These are phyloP conservation scores for Ophiostoma himal-ulmi DNA, from an alignment of 2,329 filamentous ascomycete genomes.

Conservation along the genomic window DNA sequence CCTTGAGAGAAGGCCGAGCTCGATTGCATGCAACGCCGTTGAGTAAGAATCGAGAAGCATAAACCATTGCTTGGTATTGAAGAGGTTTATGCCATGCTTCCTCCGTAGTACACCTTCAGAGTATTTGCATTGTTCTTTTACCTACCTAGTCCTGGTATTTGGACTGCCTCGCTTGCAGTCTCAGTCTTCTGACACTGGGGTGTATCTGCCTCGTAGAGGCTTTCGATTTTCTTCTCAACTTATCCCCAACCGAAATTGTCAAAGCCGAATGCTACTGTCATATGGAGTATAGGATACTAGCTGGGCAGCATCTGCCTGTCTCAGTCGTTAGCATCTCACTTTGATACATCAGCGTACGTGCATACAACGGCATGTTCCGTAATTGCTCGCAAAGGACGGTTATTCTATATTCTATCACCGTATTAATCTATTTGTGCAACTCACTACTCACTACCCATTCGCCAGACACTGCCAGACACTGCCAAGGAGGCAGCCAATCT, in stretches of 20 bases:
- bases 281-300: neutral
- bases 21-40: neutral
- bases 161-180: neutral
- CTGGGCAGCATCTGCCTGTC: neutral
- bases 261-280: neutral
- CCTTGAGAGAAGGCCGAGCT: neutral
- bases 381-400: neutral
- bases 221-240: too few species aligned
- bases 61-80: neutral
- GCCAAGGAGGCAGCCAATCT: constrained; percentile 8
- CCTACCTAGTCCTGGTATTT: neutral
- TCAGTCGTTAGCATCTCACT: neutral
- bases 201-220: too few species aligned
- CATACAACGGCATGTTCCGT: neutral
- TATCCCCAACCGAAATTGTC: too few species aligned
- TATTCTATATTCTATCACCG: neutral
- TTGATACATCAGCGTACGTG: neutral
- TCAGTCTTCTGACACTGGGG: neutral
- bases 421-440: neutral
- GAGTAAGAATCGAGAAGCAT: neutral
- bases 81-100: neutral
- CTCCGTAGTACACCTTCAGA: neutral
- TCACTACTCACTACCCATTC: neutral
- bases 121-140: neutral
- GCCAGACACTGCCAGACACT: neutral